Conservation (phyloP, 179 eudicot genomes). For the Drosera spatulata region DNA sequence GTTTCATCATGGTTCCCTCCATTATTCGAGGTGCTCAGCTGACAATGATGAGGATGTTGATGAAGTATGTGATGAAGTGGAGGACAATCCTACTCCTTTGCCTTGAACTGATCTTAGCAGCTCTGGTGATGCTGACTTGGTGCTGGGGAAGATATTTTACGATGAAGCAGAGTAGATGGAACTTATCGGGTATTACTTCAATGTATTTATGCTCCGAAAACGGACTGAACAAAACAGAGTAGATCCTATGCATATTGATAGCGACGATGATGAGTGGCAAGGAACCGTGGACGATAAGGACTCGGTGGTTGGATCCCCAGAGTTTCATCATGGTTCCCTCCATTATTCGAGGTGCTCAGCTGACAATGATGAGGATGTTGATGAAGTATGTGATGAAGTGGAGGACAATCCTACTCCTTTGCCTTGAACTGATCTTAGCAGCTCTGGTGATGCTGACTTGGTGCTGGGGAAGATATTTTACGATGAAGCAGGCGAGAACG, state of each 20-base stretch:
- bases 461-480: constrained; percentile 10
- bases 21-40: background rate
- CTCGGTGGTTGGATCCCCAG: constrained; percentile 37
- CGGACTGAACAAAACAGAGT: too few species aligned
- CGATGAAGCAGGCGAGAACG: constrained; percentile 18
- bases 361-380: constrained; percentile 12
- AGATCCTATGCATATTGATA: too few species aligned
- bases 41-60: constrained; percentile 22
- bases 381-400: constrained; percentile 13
- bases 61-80: constrained; percentile 13
- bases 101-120: background rate
- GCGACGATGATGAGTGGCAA: too few species aligned
- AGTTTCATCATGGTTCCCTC: constrained; percentile 7
- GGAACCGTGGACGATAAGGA: constrained; percentile 46
- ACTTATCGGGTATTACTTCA: too few species aligned
- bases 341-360: background rate
- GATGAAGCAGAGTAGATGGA: constrained; percentile 21
- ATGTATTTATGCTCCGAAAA: too few species aligned
- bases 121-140: constrained; percentile 10
- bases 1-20: constrained; percentile 7
- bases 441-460: constrained; percentile 10
- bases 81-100: background rate
- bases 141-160: constrained; percentile 10
- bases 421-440: background rate
- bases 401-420: background rate